Conservation (phyloP, 129 eudicot genomes). For the Helianthus annuus region DNA sequence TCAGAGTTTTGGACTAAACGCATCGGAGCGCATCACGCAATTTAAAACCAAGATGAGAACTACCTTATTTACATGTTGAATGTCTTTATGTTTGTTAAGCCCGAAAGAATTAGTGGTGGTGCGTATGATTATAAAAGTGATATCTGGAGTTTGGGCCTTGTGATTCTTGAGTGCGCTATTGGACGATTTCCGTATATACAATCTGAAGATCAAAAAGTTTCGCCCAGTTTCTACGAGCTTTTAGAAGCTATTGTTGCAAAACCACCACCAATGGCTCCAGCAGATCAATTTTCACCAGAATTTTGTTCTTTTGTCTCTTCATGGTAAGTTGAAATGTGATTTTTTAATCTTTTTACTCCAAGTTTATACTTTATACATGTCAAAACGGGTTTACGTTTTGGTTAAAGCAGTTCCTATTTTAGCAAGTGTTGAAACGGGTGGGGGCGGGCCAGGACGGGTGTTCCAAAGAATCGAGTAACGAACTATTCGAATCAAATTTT, state of each 20-base stretch:
- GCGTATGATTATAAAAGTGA: constrained; percentile 65
- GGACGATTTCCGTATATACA: constrained; percentile 94
- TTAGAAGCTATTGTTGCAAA: constrained; percentile 83
- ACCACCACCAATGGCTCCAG: constrained; percentile 91
- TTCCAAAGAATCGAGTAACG: too few relatives aligned
- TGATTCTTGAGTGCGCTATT: constrained; percentile 93
- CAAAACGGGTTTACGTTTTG: not conserved
- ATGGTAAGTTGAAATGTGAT: constrained; percentile 53
- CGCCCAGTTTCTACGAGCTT: constrained; percentile 93
- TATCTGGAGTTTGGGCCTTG: constrained; percentile 96
- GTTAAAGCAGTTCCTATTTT: too few relatives aligned
- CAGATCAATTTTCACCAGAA: constrained; percentile 98
- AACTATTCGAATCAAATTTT: too few relatives aligned
- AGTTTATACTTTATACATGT: not conserved
- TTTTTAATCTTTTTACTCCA: not conserved
- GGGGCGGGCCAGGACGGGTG: too few relatives aligned
- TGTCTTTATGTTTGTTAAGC: constrained; percentile 40
- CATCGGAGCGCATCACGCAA: too few relatives aligned
- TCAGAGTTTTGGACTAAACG: too few relatives aligned
- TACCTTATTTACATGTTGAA: too few relatives aligned
- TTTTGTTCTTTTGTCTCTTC: constrained; percentile 89
- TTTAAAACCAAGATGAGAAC: too few relatives aligned
- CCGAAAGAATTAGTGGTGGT: constrained; percentile 79
- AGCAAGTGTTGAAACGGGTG: too few relatives aligned
- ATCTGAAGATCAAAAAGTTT: constrained; percentile 74